phyloP scores from a whole-genome alignment of 2,329 filamentous ascomycete genomes.

The Phialophora macrospora region DNA sequence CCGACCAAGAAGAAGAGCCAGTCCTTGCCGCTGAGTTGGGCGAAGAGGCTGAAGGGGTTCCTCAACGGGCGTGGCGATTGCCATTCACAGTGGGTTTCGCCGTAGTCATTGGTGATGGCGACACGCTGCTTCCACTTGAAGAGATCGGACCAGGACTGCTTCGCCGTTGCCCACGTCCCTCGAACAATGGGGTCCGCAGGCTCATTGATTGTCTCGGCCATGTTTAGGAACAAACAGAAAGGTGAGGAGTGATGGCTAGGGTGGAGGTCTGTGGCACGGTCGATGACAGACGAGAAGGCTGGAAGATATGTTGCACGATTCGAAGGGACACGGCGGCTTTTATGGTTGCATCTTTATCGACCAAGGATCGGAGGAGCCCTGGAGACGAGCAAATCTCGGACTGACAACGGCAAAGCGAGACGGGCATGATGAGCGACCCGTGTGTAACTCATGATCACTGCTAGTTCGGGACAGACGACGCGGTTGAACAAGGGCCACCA shows the following conservation, averaged over 20 bases:
- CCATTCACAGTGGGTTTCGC: constrained; percentile 71
- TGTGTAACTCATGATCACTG: not conserved
- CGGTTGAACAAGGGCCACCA: not conserved
- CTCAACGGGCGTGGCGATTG: constrained; percentile 66
- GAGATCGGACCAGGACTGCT: constrained; percentile 67
- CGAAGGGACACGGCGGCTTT: constrained; percentile 4
- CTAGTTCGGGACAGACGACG: not conserved
- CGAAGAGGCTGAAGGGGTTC: constrained; percentile 72
- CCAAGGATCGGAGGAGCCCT: not conserved
- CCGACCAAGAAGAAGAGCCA: constrained; percentile 80
- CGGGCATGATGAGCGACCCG: not conserved
- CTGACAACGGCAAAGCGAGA: not conserved
- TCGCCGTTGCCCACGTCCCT: constrained; percentile 67
- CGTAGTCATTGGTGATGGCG: constrained; percentile 66
- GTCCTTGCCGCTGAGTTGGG: constrained; percentile 65
- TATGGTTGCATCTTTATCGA: constrained; percentile 1
- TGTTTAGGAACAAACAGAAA: constrained; percentile 1
- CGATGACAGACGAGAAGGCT: constrained; percentile 5
- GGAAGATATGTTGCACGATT: not conserved
- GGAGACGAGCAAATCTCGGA: not conserved
- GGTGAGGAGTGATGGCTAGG: not conserved
- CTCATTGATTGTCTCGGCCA: constrained; percentile 42
- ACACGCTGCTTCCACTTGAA: constrained; percentile 77
- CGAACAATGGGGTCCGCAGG: constrained; percentile 70
- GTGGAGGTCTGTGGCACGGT: not conserved